Percentiles rank a stretch among this genome's conserved stretches.
Evolutionary conservation across 225 moss, liverwort and hornwort species (phyloP).

Genomic region (Sphagnum tenellum): DNA sequence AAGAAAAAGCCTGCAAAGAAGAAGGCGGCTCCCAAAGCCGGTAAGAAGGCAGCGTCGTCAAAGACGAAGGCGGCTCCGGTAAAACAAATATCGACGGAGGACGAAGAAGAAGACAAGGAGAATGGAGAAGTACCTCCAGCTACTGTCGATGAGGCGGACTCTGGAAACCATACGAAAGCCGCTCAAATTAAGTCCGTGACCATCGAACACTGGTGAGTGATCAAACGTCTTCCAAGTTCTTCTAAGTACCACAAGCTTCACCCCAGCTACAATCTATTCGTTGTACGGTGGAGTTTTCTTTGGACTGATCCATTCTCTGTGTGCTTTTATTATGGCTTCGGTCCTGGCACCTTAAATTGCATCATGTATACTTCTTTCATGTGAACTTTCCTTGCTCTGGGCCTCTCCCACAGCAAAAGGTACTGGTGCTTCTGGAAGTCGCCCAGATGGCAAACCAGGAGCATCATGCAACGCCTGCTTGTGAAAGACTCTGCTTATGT

Average conservation of each 20-base stretch:
- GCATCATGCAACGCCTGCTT: no score
- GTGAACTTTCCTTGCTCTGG: no score
- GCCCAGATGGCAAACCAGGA: no score
- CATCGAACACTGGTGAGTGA: constrained; percentile 40
- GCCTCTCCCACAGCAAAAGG: no score
- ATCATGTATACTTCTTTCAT: no score
- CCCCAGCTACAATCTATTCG: background rate
- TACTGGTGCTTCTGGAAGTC: no score
- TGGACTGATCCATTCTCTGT: background rate
- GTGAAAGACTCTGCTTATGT: no score
- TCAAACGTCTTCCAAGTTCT: no score
- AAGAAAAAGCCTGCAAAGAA: constrained; percentile 19
- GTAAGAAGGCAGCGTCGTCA: background rate
- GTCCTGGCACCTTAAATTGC: no score
- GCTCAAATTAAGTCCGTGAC: constrained; percentile 15
- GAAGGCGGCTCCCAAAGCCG: background rate
- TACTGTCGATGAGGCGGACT: constrained; percentile 3
- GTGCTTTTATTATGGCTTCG: background rate
- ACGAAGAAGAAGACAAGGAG: constrained; percentile 9
- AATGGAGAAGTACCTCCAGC: constrained; percentile 1
- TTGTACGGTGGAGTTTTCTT: background rate
- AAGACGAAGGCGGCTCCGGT: background rate
- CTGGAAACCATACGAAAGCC: constrained; percentile 1
- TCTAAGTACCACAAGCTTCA: background rate
- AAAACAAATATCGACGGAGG: background rate